Evolutionary conservation across 176 grass and related monocot genomes (phyloP).

Genomic region (Poa annua): DNA sequence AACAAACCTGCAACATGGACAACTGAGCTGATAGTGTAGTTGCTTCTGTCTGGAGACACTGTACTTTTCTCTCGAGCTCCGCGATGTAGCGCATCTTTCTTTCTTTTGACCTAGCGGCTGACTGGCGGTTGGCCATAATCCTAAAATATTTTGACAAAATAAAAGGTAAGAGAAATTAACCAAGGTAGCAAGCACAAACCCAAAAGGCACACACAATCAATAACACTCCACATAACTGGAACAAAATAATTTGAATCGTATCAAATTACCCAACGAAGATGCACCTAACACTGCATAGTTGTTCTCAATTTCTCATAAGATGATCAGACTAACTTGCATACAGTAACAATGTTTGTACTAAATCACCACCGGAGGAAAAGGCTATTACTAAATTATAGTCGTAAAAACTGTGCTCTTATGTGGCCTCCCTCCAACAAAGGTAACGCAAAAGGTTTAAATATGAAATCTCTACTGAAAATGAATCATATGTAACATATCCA

Average conservation of each 20-base stretch:
- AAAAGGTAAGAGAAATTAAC: background rate
- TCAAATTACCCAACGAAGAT: background rate
- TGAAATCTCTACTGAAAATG: background rate
- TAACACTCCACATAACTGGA: background rate
- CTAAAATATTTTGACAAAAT: constrained; percentile 45
- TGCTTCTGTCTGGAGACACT: constrained; percentile 83
- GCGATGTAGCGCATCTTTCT: constrained; percentile 98
- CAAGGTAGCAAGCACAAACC: background rate
- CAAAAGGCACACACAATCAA: background rate
- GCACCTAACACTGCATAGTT: background rate
- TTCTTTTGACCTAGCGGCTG: constrained; percentile 97
- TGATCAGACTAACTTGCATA: background rate
- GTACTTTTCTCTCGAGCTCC: constrained; percentile 89
- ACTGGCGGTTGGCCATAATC: constrained; percentile 95
- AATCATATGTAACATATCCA: constrained; percentile 1
- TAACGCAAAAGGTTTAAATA: constrained; percentile 3
- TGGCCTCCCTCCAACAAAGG: background rate
- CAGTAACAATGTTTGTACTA: background rate
- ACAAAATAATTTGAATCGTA: background rate
- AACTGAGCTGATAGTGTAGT: constrained; percentile 87
- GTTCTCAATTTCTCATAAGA: background rate
- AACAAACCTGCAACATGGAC: constrained; percentile 78
- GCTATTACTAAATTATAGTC: background rate
- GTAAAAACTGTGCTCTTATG: background rate
- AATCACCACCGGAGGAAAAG: background rate